These are phyloP conservation scores for Xylaria sp. DNA, from an alignment of 2,329 filamentous ascomycete genomes.

Conservation along the genomic window DNA sequence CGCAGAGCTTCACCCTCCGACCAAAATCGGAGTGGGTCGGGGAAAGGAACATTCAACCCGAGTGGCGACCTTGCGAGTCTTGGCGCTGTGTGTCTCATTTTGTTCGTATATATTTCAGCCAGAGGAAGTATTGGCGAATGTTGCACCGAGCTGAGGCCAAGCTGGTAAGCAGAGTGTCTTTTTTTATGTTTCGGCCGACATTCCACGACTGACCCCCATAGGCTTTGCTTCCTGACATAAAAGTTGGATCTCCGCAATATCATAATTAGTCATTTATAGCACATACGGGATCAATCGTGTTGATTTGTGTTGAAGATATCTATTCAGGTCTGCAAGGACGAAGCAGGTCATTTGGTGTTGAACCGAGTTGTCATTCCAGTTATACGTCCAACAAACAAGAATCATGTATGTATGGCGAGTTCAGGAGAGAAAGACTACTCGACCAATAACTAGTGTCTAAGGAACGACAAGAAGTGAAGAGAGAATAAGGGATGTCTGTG, in stretches of 20 bases:
- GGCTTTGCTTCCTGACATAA: not conserved
- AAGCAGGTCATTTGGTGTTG: not conserved
- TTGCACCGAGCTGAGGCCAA: slow-evolving; percentile 16
- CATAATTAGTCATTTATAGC: not conserved
- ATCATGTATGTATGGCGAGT: not conserved
- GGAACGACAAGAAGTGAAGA: slow-evolving; percentile 31
- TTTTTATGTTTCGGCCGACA: slow-evolving; percentile 10
- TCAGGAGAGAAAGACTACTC: not conserved
- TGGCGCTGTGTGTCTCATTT: not conserved
- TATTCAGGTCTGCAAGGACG: not conserved
- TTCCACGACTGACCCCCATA: not conserved
- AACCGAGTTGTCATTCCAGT: not conserved
- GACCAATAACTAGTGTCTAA: slow-evolving; percentile 12
- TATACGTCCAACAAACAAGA: not conserved
- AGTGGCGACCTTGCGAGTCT: not conserved
- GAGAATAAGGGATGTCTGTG: slow-evolving; percentile 2
- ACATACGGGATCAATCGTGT: not conserved
- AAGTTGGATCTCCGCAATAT: not conserved
- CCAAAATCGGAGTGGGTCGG: too few species aligned
- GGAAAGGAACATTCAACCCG: too few species aligned
- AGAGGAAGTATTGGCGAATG: slow-evolving; percentile 21
- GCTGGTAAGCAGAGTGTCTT: not conserved
- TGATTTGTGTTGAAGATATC: not conserved
- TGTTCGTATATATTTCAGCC: not conserved
- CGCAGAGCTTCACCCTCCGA: too few species aligned